Base-by-base conservation (phyloP, 441 rosid genomes). In the Erodium texanum region DNA sequence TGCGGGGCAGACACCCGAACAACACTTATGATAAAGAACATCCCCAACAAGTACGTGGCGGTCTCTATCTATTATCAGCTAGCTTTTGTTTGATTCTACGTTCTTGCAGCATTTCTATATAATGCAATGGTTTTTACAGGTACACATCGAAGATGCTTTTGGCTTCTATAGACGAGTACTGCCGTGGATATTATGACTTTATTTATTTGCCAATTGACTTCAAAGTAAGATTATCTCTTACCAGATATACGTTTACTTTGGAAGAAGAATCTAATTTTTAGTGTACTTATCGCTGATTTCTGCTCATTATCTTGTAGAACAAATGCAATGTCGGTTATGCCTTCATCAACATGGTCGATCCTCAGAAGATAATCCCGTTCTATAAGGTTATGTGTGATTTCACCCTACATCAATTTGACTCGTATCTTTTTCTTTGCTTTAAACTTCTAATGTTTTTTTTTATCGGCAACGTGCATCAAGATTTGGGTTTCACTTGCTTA, bases 71-170 rank as follows among this genome's bases (percentile, higher is more conserved):
- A 27, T 27, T 27, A 34, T 2, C 10, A 15, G 23, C 14, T 5
- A 59, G 18, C 10, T 29, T 29, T 69, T 45, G 24, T 52, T 64
- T 45, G 23, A 70, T 65, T 24, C 24, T 38, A 27, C 29, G 12
- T 64, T 66, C 12, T 63, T 24, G 32, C 22, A 66, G 61, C 8
- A 52, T 14, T 52, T n/a, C 9, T 19, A 15, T 43, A 72, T 67
- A 38, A 70, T 65, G 29, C 73, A 65, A 69, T 64, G 70, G 64
- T 77, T 75, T 66, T 67, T 61, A 67, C 70, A 88, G 90, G 85
- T 88, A 88, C 77, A 88, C 93, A 38, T 86, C 90, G 24, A 87
- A 87, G 85, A 87, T 87, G 93, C 93, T 87, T 75, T 77, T 87
- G 67, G 84, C 90, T 72, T 89, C 90, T 68, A 87, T 87, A 79